Percentiles rank a stretch among this genome's conserved stretches.
Evolutionary conservation across 1,284 basidiomycete species (phyloP).

Genomic region (Ustilago trichophora): DNA sequence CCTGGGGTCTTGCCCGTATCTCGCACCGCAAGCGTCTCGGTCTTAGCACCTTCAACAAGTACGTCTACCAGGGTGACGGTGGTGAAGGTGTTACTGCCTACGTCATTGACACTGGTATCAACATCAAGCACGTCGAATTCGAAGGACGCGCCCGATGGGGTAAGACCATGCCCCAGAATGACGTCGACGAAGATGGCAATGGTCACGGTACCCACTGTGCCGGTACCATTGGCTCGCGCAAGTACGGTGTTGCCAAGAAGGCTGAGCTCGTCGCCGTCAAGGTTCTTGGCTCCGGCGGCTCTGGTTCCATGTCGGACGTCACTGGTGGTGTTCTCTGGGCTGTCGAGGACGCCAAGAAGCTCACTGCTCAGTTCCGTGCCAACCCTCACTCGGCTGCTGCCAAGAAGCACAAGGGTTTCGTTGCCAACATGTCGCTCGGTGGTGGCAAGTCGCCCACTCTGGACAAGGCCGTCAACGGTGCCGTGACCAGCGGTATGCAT

Average conservation of each 20-base stretch:
- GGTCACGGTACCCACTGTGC: constrained; percentile 79
- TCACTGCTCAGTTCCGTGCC: constrained; percentile 73
- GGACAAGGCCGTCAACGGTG: constrained; percentile 84
- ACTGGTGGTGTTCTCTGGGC: constrained; percentile 78
- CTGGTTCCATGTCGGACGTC: constrained; percentile 95
- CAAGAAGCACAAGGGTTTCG: constrained; percentile 85
- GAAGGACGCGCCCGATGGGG: constrained; percentile 77
- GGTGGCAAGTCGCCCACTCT: constrained; percentile 91
- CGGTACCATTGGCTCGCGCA: constrained; percentile 73
- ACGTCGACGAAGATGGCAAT: constrained; percentile 78
- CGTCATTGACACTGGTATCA: constrained; percentile 81
- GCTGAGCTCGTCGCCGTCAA: constrained; percentile 95
- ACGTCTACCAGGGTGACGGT: constrained; percentile 78
- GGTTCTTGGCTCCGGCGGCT: constrained; percentile 90
- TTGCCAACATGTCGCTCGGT: constrained; percentile 97
- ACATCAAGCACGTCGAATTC: constrained; percentile 85
- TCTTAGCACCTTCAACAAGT: constrained; percentile 87
- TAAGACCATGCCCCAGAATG: constrained; percentile 71
- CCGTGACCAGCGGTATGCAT: constrained; percentile 85
- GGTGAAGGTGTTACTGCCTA: constrained; percentile 92
- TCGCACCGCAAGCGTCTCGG: constrained; percentile 83
- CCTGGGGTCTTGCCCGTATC: constrained; percentile 96
- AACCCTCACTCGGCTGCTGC: constrained; percentile 75
- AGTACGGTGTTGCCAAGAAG: constrained; percentile 93
- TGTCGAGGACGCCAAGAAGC: constrained; percentile 73